Conservation (phyloP, 163 green algal species). For the Chlorella variabilis region DNA sequence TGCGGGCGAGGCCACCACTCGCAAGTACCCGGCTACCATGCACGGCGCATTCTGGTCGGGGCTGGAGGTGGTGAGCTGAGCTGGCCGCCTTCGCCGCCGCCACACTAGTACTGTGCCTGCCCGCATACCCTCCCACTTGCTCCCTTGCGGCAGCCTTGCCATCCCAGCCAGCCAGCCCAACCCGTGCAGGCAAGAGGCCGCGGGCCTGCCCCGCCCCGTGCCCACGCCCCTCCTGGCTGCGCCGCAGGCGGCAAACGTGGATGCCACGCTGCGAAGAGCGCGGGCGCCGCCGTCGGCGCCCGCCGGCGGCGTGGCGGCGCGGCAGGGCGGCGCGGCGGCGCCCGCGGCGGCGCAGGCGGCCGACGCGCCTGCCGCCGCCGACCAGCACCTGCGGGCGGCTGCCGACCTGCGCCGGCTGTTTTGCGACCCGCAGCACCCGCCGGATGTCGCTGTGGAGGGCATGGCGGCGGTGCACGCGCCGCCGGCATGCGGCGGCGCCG, state of each 20-base stretch:
- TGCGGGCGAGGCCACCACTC: slow-evolving; percentile 80
- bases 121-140: too few relatives aligned
- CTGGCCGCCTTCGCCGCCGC: background rate
- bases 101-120: too few relatives aligned
- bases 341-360: background rate
- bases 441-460: slow-evolving; percentile 69
- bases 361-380: background rate
- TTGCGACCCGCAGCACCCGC: slow-evolving; percentile 23
- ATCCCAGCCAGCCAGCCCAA: too few relatives aligned
- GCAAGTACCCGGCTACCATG: slow-evolving; percentile 94
- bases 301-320: background rate
- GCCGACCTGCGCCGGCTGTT: slow-evolving; percentile 45
- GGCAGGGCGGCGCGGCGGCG: background rate
- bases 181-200: too few relatives aligned
- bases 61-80: slow-evolving; percentile 17
- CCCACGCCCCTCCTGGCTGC: background rate
- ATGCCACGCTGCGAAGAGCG: slow-evolving; percentile 36
- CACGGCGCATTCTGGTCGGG: slow-evolving; percentile 93
- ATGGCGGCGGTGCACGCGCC: slow-evolving; percentile 59
- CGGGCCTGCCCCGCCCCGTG: too few relatives aligned
- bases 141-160: too few relatives aligned
- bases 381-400: too few relatives aligned
- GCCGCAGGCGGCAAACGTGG: slow-evolving; percentile 57
- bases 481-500: background rate
- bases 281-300: background rate